A percentile compares a stretch with the other conserved stretches of the same genome.
These are phyloP conservation scores for Wallemia ichthyophaga DNA, from an alignment of 1,284 basidiomycete species.

Conservation along the genomic window DNA sequence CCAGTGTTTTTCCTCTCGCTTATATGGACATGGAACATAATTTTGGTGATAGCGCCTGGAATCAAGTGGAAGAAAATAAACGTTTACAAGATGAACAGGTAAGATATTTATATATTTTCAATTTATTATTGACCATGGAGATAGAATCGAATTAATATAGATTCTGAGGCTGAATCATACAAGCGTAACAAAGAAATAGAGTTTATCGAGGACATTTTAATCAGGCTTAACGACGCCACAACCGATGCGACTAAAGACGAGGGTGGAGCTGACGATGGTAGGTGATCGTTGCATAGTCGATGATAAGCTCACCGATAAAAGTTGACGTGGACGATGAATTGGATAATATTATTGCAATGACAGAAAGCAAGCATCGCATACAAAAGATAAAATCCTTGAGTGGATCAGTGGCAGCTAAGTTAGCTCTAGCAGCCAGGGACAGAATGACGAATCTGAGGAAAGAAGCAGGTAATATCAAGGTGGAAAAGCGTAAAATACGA, in stretches of 20 bases:
- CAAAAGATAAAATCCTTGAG: not conserved
- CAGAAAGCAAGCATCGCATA: not conserved
- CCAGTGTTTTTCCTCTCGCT: constrained; percentile 24
- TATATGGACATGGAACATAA: constrained; percentile 9
- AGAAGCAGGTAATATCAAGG: not conserved
- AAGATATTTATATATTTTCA: not conserved
- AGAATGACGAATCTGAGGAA: not conserved
- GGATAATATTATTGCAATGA: not conserved
- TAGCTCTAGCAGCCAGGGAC: not conserved
- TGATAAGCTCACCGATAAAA: not conserved
- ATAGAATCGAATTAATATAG: not conserved
- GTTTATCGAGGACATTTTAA: not conserved
- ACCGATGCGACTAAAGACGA: not conserved
- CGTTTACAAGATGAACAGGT: not conserved
- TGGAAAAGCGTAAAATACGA: not conserved
- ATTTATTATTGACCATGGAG: not conserved
- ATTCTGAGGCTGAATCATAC: not conserved
- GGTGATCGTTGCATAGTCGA: not conserved
- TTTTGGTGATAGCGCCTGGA: not conserved
- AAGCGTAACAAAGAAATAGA: not conserved
- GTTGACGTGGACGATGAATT: not conserved
- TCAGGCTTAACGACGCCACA: not conserved
- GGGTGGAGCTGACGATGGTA: not conserved
- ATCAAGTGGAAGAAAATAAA: not conserved
- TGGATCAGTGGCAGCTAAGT: not conserved